Base-by-base conservation (phyloP, 345 rosid species). In the Combretum micranthum region DNA sequence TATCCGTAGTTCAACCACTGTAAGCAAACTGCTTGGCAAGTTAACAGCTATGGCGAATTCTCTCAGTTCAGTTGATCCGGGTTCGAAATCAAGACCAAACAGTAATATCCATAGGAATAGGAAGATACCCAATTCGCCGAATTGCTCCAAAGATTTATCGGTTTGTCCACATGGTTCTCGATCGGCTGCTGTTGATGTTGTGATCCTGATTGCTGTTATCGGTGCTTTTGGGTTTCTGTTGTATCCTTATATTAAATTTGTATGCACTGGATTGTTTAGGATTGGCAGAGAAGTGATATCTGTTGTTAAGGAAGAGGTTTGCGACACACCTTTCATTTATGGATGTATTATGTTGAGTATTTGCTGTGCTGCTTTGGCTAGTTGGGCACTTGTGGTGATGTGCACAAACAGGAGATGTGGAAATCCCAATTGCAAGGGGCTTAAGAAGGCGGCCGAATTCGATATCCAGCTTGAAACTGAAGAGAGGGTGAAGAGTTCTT, bases 381-480 rank as follows among this genome's bases (percentile, higher is more conserved):
- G 80, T 20, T 88, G 92, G 85, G 63, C 71, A 50, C 74, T 84
- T 45, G 70, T 91, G 52, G 32, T 78, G 23, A 32, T 78, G 23
- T 83, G 80, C 55, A 79, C 85, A 12, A 77, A 79, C 37, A 70
- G 82, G 69, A 86, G 66, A 74, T 92, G 98, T 25, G 87, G 88
- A 67, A 92, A 86, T 20, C 87, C 88, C 0, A 78, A 75, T n/a
- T 92, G 96, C 49, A 81, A 75, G 75, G 98, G 98, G 2, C 76
- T 88, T 51, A 81, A 88, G 64, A 86, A 81, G 64, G 94, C 76
- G 0, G 84, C 86, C 0, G 95, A 91, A 72, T 91, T 91, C 19
- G 96, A 91, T 76, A 88, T 91, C 62, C 95, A 88, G 78, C 57
- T 91, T 46, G 95, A 91, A 78, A 91, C 95, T 3, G 96, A 88